These are phyloP conservation scores for Hypoxylon intermedium DNA, from an alignment of 495 filamentous ascomycete genomes.

Conservation along the genomic window DNA sequence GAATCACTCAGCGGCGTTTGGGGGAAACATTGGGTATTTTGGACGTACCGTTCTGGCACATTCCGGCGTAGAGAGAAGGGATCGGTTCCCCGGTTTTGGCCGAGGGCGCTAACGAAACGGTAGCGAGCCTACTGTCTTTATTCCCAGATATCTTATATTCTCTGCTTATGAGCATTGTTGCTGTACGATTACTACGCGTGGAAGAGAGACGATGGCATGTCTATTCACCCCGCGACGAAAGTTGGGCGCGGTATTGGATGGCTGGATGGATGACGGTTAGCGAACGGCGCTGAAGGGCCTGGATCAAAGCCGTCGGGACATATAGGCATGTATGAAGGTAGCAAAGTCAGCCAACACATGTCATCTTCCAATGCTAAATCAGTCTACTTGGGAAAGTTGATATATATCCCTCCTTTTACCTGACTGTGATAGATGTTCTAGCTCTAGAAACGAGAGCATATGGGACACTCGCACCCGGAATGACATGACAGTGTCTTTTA, in stretches of 20 bases:
- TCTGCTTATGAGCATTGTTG: slow-evolving; percentile 1
- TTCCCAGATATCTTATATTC: not conserved
- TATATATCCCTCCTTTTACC: not conserved
- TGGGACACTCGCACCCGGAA: too few species aligned
- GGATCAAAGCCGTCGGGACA: not conserved
- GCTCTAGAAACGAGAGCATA: not conserved
- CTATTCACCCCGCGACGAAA: not conserved
- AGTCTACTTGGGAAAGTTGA: not conserved
- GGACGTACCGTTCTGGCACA: slow-evolving; percentile 25
- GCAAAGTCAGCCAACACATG: slow-evolving; percentile 8
- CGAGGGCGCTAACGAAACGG: not conserved
- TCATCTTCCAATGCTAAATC: slow-evolving; percentile 7
- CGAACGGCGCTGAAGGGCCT: slow-evolving; percentile 1
- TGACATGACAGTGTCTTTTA: too few species aligned
- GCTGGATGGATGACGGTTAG: slow-evolving; percentile 1
- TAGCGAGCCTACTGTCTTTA: slow-evolving; percentile 26
- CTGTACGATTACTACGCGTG: slow-evolving; percentile 26
- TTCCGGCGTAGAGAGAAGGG: slow-evolving; percentile 17
- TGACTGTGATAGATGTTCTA: not conserved
- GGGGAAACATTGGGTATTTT: slow-evolving; percentile 24
- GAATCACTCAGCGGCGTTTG: slow-evolving; percentile 27
- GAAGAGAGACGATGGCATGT: slow-evolving; percentile 16
- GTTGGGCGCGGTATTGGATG: not conserved
- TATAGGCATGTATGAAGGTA: slow-evolving; percentile 9
- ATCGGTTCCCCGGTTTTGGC: not conserved